phyloP scores from a whole-genome alignment of 495 filamentous ascomycete genomes.

The Parmelia sp. region DNA sequence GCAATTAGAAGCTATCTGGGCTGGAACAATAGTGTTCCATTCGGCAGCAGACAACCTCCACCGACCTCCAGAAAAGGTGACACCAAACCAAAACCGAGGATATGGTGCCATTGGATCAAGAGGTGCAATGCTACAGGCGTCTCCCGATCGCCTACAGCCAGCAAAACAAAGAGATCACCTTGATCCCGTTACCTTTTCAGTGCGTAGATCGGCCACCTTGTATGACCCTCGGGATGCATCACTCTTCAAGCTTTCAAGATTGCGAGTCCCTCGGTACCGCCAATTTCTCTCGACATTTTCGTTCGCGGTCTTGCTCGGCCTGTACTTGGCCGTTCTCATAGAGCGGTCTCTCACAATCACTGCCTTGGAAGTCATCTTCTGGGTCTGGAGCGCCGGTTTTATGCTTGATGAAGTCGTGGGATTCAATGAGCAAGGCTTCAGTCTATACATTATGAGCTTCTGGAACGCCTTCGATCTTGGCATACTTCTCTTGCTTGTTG shows the following conservation, averaged over 20 bases:
- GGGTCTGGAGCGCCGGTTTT: conserved; percentile 94
- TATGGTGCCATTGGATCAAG: conserved; percentile 32
- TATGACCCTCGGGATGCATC: conserved; percentile 88
- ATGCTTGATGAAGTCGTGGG: conserved; percentile 94
- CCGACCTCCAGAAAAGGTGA: conserved; percentile 39
- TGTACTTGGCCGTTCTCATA: conserved; percentile 71
- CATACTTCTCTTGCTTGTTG: conserved; percentile 75
- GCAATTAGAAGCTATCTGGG: conserved; percentile 93
- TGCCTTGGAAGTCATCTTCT: conserved; percentile 76
- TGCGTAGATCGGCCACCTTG: conserved; percentile 70
- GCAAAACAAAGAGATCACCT: conserved; percentile 30
- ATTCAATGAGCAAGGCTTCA: conserved; percentile 90
- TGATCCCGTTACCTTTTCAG: conserved; percentile 31
- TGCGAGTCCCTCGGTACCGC: conserved; percentile 84
- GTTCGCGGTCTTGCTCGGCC: conserved; percentile 69
- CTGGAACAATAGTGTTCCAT: conserved; percentile 86
- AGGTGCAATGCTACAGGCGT: conserved; percentile 23
- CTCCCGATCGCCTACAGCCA: conserved; percentile 26
- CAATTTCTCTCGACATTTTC: conserved; percentile 82
- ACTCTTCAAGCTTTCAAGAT: conserved; percentile 78
- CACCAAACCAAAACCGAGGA: conserved; percentile 26
- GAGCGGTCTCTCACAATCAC: conserved; percentile 70
- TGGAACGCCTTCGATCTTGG: conserved; percentile 94
- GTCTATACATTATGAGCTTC: conserved; percentile 90
- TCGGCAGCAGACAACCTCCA: conserved; percentile 77